phyloP scores from a whole-genome alignment of 768 basidiomycete genomes.

The Filobasidium floriforme region DNA sequence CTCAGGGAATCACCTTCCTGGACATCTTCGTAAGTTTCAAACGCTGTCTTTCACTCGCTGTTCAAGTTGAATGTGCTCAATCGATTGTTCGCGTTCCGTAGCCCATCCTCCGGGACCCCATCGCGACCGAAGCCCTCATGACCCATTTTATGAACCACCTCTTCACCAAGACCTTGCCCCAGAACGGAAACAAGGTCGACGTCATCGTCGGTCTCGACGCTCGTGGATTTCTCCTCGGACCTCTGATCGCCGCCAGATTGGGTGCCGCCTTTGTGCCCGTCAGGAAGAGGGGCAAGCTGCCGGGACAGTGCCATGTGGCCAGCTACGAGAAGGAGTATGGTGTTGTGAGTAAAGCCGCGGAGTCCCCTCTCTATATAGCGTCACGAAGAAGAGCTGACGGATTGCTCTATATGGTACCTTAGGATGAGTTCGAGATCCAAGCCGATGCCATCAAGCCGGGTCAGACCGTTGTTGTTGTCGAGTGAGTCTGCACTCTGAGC shows the following conservation, averaged over 20 bases:
- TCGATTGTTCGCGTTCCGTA: not conserved
- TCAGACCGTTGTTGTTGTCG: slow-evolving; percentile 76
- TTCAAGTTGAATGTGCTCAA: not conserved
- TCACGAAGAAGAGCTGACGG: not conserved
- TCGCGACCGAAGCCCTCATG: slow-evolving; percentile 81
- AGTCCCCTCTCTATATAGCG: not conserved
- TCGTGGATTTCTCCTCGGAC: slow-evolving; percentile 89
- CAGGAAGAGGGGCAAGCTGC: slow-evolving; percentile 88
- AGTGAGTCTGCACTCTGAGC: slow-evolving; percentile 45
- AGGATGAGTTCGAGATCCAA: slow-evolving; percentile 98
- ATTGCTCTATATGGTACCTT: not conserved
- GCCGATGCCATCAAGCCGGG: slow-evolving; percentile 71
- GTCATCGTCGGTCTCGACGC: slow-evolving; percentile 93
- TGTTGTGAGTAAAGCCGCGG: slow-evolving; percentile 50
- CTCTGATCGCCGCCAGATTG: slow-evolving; percentile 78
- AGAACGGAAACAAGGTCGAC: slow-evolving; percentile 61
- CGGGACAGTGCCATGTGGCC: slow-evolving; percentile 67
- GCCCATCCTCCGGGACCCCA: slow-evolving; percentile 77
- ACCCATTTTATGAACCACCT: slow-evolving; percentile 81
- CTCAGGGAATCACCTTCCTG: slow-evolving; percentile 81
- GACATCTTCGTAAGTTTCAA: slow-evolving; percentile 64
- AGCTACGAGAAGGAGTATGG: slow-evolving; percentile 92
- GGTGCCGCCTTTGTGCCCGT: slow-evolving; percentile 95
- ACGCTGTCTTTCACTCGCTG: not conserved
- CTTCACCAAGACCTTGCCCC: slow-evolving; percentile 64